A percentile compares a stretch with the other conserved stretches of the same genome.
Conservation (phyloP, 2,329 filamentous ascomycete genomes). For the Didymella keratinophila region DNA sequence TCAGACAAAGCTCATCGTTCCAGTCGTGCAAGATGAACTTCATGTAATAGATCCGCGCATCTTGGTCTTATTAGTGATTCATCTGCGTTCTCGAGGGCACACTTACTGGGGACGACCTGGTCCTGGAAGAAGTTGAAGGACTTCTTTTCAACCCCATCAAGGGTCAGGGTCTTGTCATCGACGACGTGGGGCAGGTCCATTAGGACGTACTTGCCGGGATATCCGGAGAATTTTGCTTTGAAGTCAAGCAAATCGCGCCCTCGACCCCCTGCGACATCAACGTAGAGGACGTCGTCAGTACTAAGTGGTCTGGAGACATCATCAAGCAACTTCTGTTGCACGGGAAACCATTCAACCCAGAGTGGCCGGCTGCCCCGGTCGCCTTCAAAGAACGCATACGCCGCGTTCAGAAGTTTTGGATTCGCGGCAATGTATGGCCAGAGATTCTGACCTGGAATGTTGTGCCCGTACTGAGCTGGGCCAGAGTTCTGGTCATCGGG, state of each 20-base stretch:
- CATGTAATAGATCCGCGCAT: constrained; percentile 24
- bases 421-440: constrained; percentile 3
- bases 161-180: constrained; percentile 3
- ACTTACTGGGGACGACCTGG: constrained; percentile 12
- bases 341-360: constrained; percentile 17
- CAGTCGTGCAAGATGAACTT: constrained; percentile 26
- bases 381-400: constrained; percentile 17
- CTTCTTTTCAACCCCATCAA: constrained; percentile 6
- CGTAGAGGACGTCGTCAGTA: constrained; percentile 14
- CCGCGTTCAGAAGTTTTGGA: constrained; percentile 7
- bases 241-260: constrained; percentile 21
- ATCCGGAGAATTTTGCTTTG: constrained; percentile 1
- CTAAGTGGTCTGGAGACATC: background rate
- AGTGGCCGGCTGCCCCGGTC: constrained; percentile 6
- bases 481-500: constrained; percentile 32
- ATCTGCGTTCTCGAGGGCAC: background rate
- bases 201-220: constrained; percentile 6
- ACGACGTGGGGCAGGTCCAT: constrained; percentile 8
- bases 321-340: constrained; percentile 10
- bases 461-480: constrained; percentile 28
- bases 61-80: background rate
- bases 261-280: constrained; percentile 24
- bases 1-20: constrained; percentile 16
- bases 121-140: constrained; percentile 36
- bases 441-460: constrained; percentile 2